These are phyloP conservation scores for Saccharomyces jurei DNA, from an alignment of 805 yeast genomes.

Conservation along the genomic window DNA sequence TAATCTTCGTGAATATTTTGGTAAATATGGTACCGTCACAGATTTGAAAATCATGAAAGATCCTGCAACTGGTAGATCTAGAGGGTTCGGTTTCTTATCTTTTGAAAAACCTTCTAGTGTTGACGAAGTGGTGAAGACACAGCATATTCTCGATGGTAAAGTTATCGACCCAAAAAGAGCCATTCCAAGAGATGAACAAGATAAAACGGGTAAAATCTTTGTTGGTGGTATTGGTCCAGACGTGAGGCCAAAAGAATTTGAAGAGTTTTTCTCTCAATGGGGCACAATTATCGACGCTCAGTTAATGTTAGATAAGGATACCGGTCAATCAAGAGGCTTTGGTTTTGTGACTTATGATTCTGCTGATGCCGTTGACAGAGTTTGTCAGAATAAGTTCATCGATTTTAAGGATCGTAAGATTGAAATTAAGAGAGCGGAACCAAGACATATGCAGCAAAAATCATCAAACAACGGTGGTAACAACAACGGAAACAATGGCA, in stretches of 20 bases:
- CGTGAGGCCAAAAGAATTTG: constrained; percentile 86
- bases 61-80: constrained; percentile 71
- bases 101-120: constrained; percentile 75
- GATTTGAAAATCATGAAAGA: constrained; percentile 94
- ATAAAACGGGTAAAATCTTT: constrained; percentile 90
- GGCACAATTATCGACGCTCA: constrained; percentile 94
- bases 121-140: constrained; percentile 75
- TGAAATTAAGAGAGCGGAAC: constrained; percentile 81
- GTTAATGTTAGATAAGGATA: constrained; percentile 93
- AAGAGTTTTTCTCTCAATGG: constrained; percentile 74
- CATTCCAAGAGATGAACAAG: constrained; percentile 95
- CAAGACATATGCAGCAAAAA: constrained; percentile 57
- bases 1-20: constrained; percentile 69
- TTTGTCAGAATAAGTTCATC: constrained; percentile 72
- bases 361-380: constrained; percentile 88
- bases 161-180: constrained; percentile 97
- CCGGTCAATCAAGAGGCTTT: constrained; percentile 94
- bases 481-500: constrained; percentile 20
- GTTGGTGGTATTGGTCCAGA: constrained; percentile 96
- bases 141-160: constrained; percentile 89
- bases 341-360: constrained; percentile 95
- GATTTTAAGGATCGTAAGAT: constrained; percentile 79
- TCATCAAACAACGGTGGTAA: constrained; percentile 10
- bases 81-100: constrained; percentile 93
- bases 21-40: constrained; percentile 79